Percentiles rank a stretch among this genome's conserved stretches.
These are phyloP conservation scores for Fusarium circinatum DNA, from an alignment of 2,329 filamentous ascomycete species.

Conservation along the genomic window DNA sequence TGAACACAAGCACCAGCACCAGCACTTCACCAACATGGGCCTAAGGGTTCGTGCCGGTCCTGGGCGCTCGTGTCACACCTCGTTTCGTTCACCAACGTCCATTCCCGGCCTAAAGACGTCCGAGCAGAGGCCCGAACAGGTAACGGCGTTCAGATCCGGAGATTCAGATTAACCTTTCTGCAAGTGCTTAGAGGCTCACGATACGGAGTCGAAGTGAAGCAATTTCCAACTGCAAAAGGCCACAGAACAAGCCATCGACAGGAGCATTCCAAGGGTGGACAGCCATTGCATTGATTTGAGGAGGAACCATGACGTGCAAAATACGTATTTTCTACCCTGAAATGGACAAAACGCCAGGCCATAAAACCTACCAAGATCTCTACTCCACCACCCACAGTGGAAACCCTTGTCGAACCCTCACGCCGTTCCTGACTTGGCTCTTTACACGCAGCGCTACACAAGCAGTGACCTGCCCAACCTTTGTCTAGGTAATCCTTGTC, in stretches of 20 bases:
- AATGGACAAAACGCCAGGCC: constrained; percentile 4
- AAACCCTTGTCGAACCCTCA: constrained; percentile 42
- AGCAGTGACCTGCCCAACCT: constrained; percentile 16
- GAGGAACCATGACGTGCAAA: constrained; percentile 28
- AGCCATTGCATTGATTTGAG: constrained; percentile 17
- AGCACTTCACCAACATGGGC: constrained; percentile 9
- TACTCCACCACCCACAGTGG: constrained; percentile 33
- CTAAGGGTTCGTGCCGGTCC: constrained; percentile 37
- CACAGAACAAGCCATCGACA: background rate
- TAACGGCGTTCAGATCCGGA: constrained; percentile 13
- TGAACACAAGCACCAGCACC: constrained; percentile 8
- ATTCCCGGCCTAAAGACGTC: constrained; percentile 14
- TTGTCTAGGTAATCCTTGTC: constrained; percentile 17
- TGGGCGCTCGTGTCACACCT: constrained; percentile 27
- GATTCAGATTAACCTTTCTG: constrained; percentile 13
- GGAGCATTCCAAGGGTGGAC: constrained; percentile 2
- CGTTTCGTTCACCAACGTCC: constrained; percentile 20
- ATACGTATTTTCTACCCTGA: constrained; percentile 23
- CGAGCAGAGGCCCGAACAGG: constrained; percentile 7
- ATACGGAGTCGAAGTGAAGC: constrained; percentile 4
- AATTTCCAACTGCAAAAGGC: constrained; percentile 3
- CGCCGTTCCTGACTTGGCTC: constrained; percentile 44
- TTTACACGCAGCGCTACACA: constrained; percentile 20
- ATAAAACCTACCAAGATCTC: constrained; percentile 22
- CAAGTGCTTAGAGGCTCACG: constrained; percentile 31